Conservation (phyloP, 2,329 filamentous ascomycete species). For the Trichoderma harzianum region DNA sequence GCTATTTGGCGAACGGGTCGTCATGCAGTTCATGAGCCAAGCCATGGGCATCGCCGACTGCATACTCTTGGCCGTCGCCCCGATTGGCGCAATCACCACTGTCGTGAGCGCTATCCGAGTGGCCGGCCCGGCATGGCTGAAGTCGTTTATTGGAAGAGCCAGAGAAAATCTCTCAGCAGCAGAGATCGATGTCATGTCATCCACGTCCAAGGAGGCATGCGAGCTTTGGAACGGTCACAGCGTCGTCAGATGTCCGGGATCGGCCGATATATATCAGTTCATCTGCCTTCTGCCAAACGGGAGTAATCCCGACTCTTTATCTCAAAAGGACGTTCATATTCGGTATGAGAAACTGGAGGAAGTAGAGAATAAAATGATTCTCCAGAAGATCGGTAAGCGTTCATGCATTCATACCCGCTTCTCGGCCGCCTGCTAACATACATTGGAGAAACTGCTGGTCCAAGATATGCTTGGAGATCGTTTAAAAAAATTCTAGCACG, state of each 20-base stretch:
- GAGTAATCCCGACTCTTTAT: background rate
- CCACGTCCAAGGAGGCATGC: slow-evolving; percentile 42
- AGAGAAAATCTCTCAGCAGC: slow-evolving; percentile 40
- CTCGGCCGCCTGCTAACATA: background rate
- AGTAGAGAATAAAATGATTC: background rate
- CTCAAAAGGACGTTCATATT: background rate
- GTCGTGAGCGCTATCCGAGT: slow-evolving; percentile 44
- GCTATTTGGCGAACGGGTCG: slow-evolving; percentile 44
- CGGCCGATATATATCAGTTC: slow-evolving; percentile 21
- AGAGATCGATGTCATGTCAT: slow-evolving; percentile 44
- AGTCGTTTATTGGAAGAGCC: slow-evolving; percentile 43
- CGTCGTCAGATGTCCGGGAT: slow-evolving; percentile 28
- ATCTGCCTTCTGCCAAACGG: slow-evolving; percentile 17
- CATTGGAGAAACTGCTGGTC: background rate
- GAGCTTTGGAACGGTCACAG: slow-evolving; percentile 44
- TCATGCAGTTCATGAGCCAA: slow-evolving; percentile 47
- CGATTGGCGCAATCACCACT: slow-evolving; percentile 43
- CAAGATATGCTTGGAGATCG: background rate
- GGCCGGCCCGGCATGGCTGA: slow-evolving; percentile 40
- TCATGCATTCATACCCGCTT: background rate
- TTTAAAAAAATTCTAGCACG: background rate
- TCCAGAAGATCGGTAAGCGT: background rate
- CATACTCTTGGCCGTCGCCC: slow-evolving; percentile 45
- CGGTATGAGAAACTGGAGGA: background rate
- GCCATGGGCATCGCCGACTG: slow-evolving; percentile 40